Percentiles rank a stretch among this genome's conserved stretches.
These are phyloP conservation scores for Eucalyptus tenuipes DNA, from an alignment of 345 rosid species.

Conservation along the genomic window DNA sequence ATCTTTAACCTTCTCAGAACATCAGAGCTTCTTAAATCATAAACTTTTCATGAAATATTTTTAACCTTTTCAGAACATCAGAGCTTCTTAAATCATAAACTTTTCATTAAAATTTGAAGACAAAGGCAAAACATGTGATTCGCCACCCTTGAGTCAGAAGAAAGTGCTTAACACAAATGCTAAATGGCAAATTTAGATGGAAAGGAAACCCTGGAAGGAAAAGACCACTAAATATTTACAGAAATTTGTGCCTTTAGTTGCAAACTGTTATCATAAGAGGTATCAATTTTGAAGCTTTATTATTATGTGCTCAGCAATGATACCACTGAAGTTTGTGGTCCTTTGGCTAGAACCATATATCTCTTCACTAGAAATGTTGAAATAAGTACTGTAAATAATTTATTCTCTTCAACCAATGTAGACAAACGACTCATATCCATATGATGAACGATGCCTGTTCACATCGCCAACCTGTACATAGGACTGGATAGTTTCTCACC, in stretches of 20 bases:
- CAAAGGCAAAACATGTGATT: background rate
- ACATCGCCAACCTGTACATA: background rate
- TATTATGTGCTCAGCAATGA: background rate
- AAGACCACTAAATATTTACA: background rate
- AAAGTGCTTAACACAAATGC: background rate
- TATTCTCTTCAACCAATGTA: background rate
- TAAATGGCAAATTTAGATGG: background rate
- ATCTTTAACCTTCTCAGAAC: background rate
- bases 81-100: background rate
- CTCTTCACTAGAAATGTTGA: background rate
- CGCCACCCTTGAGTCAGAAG: background rate
- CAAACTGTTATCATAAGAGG: background rate
- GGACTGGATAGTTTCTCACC: background rate
- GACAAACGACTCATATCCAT: background rate
- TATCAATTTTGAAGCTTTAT: background rate
- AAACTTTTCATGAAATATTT: too few relatives aligned
- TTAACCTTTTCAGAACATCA: too few relatives aligned
- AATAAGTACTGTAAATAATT: background rate
- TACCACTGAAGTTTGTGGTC: background rate
- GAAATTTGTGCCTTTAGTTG: background rate
- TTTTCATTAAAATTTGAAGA: background rate
- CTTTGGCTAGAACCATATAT: background rate
- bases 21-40: too few relatives aligned
- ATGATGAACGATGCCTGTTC: background rate
- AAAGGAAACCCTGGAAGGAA: background rate